These are phyloP conservation scores for Brettanomyces naardenensis DNA, from an alignment of 805 yeast species.

Conservation along the genomic window DNA sequence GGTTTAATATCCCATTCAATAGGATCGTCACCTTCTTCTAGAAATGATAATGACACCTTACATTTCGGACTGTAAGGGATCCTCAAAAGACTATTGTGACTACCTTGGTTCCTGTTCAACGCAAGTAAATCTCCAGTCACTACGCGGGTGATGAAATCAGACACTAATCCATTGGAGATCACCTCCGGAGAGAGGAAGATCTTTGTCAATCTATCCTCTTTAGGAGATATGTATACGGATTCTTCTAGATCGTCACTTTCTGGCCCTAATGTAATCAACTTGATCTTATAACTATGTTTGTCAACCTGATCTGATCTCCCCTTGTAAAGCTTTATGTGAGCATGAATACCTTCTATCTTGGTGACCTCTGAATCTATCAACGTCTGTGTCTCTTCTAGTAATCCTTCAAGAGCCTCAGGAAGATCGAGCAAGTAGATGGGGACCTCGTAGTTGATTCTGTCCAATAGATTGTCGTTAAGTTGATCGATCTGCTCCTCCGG, in stretches of 20 bases:
- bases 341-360: slow-evolving; percentile 17
- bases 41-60: slow-evolving; percentile 68
- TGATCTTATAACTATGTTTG: slow-evolving; percentile 30
- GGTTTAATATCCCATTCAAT: slow-evolving; percentile 66
- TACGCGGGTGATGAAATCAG: slow-evolving; percentile 29
- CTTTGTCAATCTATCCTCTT: slow-evolving; percentile 25
- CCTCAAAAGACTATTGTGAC: slow-evolving; percentile 27
- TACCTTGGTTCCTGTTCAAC: slow-evolving; percentile 11
- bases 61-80: slow-evolving; percentile 56
- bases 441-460: slow-evolving; percentile 26
- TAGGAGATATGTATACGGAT: slow-evolving; percentile 29
- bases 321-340: slow-evolving; percentile 24
- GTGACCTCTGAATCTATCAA: slow-evolving; percentile 23
- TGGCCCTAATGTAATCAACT: slow-evolving; percentile 5
- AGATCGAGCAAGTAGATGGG: slow-evolving; percentile 35
- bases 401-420: slow-evolving; percentile 23
- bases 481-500: slow-evolving; percentile 37
- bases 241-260: slow-evolving; percentile 16
- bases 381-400: slow-evolving; percentile 29
- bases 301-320: slow-evolving; percentile 19
- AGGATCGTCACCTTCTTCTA: slow-evolving; percentile 61
- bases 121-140: slow-evolving; percentile 33
- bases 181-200: slow-evolving; percentile 24
- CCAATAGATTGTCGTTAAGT: slow-evolving; percentile 13
- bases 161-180: slow-evolving; percentile 22